Conservation (phyloP, 345 rosid species). For the Euphorbia peplus region DNA sequence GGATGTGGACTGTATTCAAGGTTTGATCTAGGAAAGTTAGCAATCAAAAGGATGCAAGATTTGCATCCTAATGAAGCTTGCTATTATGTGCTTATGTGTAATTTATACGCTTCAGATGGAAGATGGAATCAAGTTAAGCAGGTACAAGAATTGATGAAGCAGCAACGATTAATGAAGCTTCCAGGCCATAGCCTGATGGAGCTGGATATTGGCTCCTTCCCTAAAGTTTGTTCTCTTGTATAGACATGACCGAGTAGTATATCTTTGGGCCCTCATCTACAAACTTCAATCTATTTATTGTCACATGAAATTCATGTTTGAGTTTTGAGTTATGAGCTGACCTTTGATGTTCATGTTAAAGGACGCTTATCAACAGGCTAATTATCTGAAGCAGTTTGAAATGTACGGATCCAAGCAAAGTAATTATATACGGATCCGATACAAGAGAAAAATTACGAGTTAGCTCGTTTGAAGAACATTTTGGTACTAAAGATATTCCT, state of each 20-base stretch:
- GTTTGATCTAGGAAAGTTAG: constrained; percentile 75
- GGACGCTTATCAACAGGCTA: too few species aligned
- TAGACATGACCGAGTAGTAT: background rate
- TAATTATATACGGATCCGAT: too few species aligned
- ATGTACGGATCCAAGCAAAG: too few species aligned
- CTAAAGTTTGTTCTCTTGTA: constrained; percentile 28
- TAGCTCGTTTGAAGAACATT: too few species aligned
- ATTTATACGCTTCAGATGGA: constrained; percentile 81
- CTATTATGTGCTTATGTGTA: constrained; percentile 71
- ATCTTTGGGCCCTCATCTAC: too few species aligned
- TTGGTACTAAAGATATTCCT: too few species aligned
- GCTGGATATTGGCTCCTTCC: constrained; percentile 32
- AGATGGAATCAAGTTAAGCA: constrained; percentile 68
- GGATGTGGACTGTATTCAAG: constrained; percentile 85
- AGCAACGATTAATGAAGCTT: constrained; percentile 50
- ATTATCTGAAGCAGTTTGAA: too few species aligned
- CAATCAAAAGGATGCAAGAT: constrained; percentile 58
- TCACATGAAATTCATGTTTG: too few species aligned
- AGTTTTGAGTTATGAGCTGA: too few species aligned
- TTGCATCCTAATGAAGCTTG: constrained; percentile 65
- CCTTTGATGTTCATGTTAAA: too few species aligned
- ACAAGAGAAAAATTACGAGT: too few species aligned
- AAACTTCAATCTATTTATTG: too few species aligned
- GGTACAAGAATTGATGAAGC: constrained; percentile 70
- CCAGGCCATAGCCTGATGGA: constrained; percentile 55